A percentile compares a stretch with the other conserved stretches of the same genome.
Evolutionary conservation across 352 stramenopile species (phyloP).

Genomic region (Phytopythium montanum): DNA sequence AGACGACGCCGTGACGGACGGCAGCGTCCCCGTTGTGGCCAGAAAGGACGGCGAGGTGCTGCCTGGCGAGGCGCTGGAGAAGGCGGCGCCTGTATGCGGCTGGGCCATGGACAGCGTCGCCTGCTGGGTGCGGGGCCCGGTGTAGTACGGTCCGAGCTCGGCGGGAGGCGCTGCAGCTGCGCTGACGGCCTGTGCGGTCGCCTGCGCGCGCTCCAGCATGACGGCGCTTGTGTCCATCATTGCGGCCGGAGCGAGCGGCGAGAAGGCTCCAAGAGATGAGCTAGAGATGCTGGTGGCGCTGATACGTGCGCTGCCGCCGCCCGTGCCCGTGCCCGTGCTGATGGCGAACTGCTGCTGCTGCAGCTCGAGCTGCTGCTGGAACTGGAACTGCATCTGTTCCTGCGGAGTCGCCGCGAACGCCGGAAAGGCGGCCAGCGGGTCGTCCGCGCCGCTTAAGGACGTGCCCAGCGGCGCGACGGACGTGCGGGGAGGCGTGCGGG

Average conservation of each 20-base stretch:
- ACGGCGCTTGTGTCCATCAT: slow-evolving; percentile 5
- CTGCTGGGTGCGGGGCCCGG: neutral
- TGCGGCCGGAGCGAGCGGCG: neutral
- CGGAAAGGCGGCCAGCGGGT: slow-evolving; percentile 6
- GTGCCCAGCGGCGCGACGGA: neutral
- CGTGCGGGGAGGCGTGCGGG: neutral
- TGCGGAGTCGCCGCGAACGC: slow-evolving; percentile 8
- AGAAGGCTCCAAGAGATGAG: neutral
- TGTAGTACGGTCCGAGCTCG: slow-evolving; percentile 1
- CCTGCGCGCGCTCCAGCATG: slow-evolving; percentile 2
- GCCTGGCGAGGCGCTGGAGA: neutral
- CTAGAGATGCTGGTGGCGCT: neutral
- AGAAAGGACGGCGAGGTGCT: neutral
- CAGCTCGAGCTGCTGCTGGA: slow-evolving; percentile 17
- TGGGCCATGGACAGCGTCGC: neutral
- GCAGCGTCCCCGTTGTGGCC: neutral
- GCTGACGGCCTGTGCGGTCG: neutral
- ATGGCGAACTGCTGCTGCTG: slow-evolving; percentile 16
- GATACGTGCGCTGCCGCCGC: neutral
- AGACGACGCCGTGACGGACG: slow-evolving; percentile 8
- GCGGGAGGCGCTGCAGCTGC: neutral
- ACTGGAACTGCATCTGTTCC: slow-evolving; percentile 23
- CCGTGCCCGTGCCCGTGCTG: slow-evolving; percentile 5
- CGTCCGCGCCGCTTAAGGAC: neutral
- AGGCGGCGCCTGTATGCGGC: neutral